phyloP scores from a whole-genome alignment of 2,329 filamentous ascomycete species.

The Chaetomium strumarium region DNA sequence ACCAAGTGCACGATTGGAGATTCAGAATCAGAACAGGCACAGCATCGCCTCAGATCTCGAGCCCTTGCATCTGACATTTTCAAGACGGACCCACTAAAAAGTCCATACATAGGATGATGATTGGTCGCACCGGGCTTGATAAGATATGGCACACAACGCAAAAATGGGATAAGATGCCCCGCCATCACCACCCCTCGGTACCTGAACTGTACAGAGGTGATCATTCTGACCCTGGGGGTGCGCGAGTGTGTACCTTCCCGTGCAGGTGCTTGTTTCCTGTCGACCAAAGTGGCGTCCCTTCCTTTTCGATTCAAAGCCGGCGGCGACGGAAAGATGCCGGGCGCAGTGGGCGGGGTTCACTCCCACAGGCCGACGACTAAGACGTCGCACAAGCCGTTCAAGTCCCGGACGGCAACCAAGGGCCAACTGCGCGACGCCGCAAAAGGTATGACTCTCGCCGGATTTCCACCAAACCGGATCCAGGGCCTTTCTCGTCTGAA shows the following conservation, averaged over 20 bases:
- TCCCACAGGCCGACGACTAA: conserved; percentile 94
- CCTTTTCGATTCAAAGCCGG: conserved; percentile 87
- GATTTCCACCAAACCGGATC: not conserved
- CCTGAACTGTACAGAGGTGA: not conserved
- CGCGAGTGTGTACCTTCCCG: not conserved
- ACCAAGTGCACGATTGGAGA: not conserved
- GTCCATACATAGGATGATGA: conserved; percentile 3
- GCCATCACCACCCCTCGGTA: conserved; percentile 19
- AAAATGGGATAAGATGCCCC: conserved; percentile 23
- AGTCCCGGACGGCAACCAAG: conserved; percentile 86
- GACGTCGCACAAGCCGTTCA: conserved; percentile 80
- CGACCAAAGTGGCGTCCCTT: conserved; percentile 57
- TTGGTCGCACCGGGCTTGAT: conserved; percentile 20
- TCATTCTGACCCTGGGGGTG: not conserved
- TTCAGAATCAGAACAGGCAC: not conserved
- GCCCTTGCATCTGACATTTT: conserved; percentile 19
- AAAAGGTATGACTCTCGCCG: conserved; percentile 57
- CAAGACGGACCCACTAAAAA: conserved; percentile 28
- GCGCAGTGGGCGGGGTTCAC: conserved; percentile 58
- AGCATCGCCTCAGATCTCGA: not conserved
- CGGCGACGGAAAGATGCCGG: conserved; percentile 67
- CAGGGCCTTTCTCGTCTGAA: too few relatives aligned
- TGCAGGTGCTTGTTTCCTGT: not conserved
- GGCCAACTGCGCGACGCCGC: conserved; percentile 74
- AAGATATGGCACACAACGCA: conserved; percentile 23